phyloP scores from a whole-genome alignment of 73 alveolate species.

The Stentor coeruleus region DNA sequence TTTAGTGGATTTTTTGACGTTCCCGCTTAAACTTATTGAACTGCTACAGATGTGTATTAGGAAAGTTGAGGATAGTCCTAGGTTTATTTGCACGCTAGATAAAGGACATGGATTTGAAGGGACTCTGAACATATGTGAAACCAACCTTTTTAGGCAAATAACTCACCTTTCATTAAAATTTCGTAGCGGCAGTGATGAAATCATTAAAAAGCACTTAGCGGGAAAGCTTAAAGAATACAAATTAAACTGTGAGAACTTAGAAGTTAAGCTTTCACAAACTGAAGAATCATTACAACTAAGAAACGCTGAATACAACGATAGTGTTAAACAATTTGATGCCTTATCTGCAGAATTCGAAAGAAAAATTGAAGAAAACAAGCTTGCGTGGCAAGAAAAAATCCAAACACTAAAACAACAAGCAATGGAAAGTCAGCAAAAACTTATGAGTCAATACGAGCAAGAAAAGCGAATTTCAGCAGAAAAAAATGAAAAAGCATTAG shows the following conservation, averaged over 20 bases:
- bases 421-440: not conserved
- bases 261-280: not conserved
- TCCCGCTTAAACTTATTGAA: conserved; percentile 23
- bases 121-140: conserved; percentile 29
- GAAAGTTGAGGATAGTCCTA: conserved; percentile 19
- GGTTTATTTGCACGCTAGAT: conserved; percentile 13
- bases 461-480: conserved; percentile 11
- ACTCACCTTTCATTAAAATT: conserved; percentile 26
- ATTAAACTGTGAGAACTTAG: conserved; percentile 2
- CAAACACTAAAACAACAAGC: not conserved
- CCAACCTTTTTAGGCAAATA: conserved; percentile 32
- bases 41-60: not conserved
- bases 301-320: not conserved
- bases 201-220: conserved; percentile 41
- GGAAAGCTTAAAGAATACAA: conserved; percentile 38
- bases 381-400: conserved; percentile 15
- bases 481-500: not conserved
- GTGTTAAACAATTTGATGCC: not conserved
- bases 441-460: not conserved
- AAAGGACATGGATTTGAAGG: conserved; percentile 28
- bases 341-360: not conserved
- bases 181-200: conserved; percentile 49
- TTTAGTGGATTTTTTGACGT: conserved; percentile 35
- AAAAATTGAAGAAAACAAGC: conserved; percentile 8
- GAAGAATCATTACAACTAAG: conserved; percentile 6